These are phyloP conservation scores for Blastomyces gilchristii DNA, from an alignment of 2,329 filamentous ascomycete species.

Conservation along the genomic window DNA sequence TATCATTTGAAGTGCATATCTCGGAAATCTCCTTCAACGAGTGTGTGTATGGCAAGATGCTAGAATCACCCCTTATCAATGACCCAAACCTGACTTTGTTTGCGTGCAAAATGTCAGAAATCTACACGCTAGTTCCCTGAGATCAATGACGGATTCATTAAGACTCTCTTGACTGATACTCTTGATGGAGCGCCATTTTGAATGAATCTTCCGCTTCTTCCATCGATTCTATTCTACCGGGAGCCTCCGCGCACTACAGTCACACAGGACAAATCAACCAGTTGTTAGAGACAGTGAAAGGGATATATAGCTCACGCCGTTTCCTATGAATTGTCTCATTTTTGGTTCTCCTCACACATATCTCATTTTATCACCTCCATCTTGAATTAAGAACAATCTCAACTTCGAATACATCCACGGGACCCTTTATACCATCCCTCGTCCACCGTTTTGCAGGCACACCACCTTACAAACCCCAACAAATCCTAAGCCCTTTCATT, in stretches of 20 bases:
- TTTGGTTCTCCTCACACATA: background rate
- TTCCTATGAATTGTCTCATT: background rate
- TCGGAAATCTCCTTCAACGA: background rate
- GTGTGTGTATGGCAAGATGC: background rate
- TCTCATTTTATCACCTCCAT: background rate
- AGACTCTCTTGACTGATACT: background rate
- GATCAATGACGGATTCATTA: background rate
- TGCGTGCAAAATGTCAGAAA: background rate
- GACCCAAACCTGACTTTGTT: background rate
- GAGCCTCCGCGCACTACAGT: background rate
- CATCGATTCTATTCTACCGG: background rate
- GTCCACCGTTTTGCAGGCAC: background rate
- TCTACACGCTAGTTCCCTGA: background rate
- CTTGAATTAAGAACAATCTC: background rate
- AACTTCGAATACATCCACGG: background rate
- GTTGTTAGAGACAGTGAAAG: background rate
- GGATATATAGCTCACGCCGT: background rate
- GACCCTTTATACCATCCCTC: background rate
- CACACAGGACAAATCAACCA: background rate
- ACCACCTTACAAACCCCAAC: background rate
- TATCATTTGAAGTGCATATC: background rate
- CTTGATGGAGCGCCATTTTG: background rate
- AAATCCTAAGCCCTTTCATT: background rate
- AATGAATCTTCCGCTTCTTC: background rate
- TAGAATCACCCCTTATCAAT: background rate